phyloP scores from a whole-genome alignment of 495 filamentous ascomycete genomes.

The Aspergillus biplanus region DNA sequence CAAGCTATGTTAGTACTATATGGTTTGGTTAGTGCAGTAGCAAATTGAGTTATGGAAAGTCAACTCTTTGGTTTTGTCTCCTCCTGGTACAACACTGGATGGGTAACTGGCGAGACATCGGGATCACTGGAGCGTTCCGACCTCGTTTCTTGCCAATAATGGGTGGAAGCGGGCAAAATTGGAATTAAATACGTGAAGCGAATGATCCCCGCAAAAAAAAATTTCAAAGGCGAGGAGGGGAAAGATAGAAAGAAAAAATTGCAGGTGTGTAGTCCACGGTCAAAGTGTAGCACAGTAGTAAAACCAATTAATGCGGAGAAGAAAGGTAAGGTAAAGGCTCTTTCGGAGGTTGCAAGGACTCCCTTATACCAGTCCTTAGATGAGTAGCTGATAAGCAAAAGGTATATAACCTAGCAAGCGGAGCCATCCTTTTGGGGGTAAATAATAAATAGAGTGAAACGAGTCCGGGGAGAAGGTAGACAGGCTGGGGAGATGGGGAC shows the following conservation, averaged over 20 bases:
- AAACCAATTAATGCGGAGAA: not conserved
- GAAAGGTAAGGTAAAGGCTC: not conserved
- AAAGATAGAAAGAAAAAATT: not conserved
- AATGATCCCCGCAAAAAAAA: no score
- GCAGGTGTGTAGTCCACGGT: not conserved
- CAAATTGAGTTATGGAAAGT: not conserved
- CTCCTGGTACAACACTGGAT: no score
- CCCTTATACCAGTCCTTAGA: not conserved
- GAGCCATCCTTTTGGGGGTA: conserved; percentile 1
- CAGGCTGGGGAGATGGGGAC: not conserved
- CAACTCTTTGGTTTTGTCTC: not conserved
- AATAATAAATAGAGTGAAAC: not conserved
- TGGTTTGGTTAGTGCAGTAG: not conserved
- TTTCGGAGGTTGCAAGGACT: not conserved
- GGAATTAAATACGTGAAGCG: no score
- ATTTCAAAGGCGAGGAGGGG: no score
- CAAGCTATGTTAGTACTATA: not conserved
- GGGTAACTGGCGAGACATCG: no score
- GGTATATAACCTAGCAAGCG: conserved; percentile 1
- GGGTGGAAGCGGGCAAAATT: no score
- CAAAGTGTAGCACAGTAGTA: not conserved
- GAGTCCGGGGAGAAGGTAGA: not conserved
- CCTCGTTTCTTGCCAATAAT: no score
- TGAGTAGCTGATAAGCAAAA: conserved; percentile 1
- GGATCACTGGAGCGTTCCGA: no score